Evolutionary conservation across 345 rosid species (phyloP).

Genomic region (Litchi chinensis): DNA sequence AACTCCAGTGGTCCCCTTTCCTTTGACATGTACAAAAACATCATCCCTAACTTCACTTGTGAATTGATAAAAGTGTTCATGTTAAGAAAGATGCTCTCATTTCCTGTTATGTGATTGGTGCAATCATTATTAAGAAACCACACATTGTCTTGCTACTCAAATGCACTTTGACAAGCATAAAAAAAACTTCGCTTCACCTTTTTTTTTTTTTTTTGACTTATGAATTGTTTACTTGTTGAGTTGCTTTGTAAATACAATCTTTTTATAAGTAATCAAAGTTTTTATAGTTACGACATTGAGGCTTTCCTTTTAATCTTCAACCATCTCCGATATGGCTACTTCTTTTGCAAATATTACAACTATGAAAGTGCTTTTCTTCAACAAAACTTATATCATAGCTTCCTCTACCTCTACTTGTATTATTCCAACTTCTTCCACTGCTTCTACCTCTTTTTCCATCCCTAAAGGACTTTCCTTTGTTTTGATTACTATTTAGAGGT

Average conservation of each 20-base stretch:
- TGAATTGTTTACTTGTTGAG: too few species aligned
- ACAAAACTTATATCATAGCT: neutral
- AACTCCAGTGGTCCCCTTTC: too few species aligned
- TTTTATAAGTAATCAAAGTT: too few species aligned
- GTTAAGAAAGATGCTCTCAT: neutral
- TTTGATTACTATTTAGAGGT: too few species aligned
- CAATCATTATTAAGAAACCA: constrained; percentile 2
- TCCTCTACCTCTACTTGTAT: neutral
- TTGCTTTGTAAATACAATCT: too few species aligned
- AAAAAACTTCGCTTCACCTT: too few species aligned
- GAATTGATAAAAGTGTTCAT: too few species aligned
- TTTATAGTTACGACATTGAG: too few species aligned
- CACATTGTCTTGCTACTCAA: neutral
- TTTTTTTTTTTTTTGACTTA: too few species aligned
- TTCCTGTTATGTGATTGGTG: neutral
- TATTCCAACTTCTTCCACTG: neutral
- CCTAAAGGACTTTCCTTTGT: too few species aligned
- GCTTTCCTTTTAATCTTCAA: neutral
- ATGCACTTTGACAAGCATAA: neutral
- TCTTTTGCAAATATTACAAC: neutral
- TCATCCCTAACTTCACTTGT: too few species aligned
- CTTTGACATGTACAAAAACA: too few species aligned
- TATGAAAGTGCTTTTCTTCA: neutral
- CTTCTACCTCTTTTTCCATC: neutral
- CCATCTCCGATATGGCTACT: neutral